phyloP scores from a whole-genome alignment of 768 basidiomycete species.

The Lactifluus piperatus region DNA sequence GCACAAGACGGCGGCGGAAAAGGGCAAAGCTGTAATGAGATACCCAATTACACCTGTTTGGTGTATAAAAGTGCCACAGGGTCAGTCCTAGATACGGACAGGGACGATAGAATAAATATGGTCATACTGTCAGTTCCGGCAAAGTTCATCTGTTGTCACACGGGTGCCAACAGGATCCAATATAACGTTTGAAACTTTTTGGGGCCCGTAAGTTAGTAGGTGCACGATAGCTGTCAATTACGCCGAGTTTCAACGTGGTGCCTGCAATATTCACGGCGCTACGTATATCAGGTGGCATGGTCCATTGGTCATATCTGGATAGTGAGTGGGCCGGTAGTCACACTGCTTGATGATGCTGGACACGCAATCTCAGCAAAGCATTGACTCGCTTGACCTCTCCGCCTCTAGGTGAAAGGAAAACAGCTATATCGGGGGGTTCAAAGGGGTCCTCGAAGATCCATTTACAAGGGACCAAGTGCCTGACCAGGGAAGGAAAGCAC shows the following conservation, averaged over 20 bases:
- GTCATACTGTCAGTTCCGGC: too few species aligned
- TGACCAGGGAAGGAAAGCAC: background rate
- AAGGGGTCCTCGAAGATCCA: too few species aligned
- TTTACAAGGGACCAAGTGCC: background rate
- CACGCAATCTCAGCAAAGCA: background rate
- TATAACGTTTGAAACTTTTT: background rate
- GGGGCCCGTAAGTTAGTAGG: too few species aligned
- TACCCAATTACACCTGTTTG: background rate
- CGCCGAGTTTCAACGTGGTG: background rate
- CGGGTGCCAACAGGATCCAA: background rate
- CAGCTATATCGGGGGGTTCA: too few species aligned
- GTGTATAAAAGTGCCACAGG: background rate
- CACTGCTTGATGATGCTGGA: background rate
- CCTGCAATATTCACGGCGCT: background rate
- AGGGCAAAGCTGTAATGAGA: constrained; percentile 26
- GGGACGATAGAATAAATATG: background rate
- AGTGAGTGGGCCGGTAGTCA: background rate
- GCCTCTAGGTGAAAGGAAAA: background rate
- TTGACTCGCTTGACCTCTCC: too few species aligned
- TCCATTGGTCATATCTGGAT: background rate
- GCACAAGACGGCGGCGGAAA: constrained; percentile 63
- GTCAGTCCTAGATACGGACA: background rate
- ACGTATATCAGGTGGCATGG: constrained; percentile 4
- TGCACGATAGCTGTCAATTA: too few species aligned
- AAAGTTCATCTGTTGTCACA: background rate